These are phyloP conservation scores for Zygotorulaspora chibaensis DNA, from an alignment of 805 yeast genomes.

Conservation along the genomic window DNA sequence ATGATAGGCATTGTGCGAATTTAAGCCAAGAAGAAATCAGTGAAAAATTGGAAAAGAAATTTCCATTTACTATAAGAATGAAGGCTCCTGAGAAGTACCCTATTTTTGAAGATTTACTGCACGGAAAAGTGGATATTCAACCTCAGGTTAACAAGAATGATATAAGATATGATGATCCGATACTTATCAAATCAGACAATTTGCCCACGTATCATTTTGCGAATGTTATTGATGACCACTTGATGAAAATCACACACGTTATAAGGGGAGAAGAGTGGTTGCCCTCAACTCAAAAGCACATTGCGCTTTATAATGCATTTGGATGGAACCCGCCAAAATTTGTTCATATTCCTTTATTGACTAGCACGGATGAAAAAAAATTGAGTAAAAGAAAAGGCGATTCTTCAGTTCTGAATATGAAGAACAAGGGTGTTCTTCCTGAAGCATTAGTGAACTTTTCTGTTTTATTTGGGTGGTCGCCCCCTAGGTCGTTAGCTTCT, in stretches of 20 bases:
- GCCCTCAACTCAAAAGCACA: slow-evolving; percentile 91
- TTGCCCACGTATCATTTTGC: slow-evolving; percentile 97
- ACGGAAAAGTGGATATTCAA: slow-evolving; percentile 71
- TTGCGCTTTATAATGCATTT: slow-evolving; percentile 79
- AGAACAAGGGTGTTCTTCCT: slow-evolving; percentile 63
- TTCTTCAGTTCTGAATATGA: slow-evolving; percentile 59
- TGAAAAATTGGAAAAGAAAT: slow-evolving; percentile 32
- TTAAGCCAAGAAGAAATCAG: slow-evolving; percentile 41
- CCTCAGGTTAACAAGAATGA: slow-evolving; percentile 71
- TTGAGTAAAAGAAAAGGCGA: slow-evolving; percentile 85
- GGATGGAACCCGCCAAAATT: slow-evolving; percentile 80
- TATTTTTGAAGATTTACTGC: slow-evolving; percentile 64
- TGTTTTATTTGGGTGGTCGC: slow-evolving; percentile 94
- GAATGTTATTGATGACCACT: slow-evolving; percentile 89
- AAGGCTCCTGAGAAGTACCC: slow-evolving; percentile 72
- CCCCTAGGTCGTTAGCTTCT: slow-evolving; percentile 53
- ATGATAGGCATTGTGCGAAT: slow-evolving; percentile 75
- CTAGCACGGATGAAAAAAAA: slow-evolving; percentile 68
- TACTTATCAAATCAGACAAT: slow-evolving; percentile 87
- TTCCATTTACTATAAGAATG: slow-evolving; percentile 61
- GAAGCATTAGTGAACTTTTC: slow-evolving; percentile 85
- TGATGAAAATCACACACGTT: slow-evolving; percentile 90
- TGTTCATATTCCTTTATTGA: slow-evolving; percentile 86
- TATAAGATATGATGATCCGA: slow-evolving; percentile 82
- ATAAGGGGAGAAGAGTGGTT: slow-evolving; percentile 98